Base-by-base conservation (phyloP, 805 yeast genomes). In the Metschnikowia colocasiae region DNA sequence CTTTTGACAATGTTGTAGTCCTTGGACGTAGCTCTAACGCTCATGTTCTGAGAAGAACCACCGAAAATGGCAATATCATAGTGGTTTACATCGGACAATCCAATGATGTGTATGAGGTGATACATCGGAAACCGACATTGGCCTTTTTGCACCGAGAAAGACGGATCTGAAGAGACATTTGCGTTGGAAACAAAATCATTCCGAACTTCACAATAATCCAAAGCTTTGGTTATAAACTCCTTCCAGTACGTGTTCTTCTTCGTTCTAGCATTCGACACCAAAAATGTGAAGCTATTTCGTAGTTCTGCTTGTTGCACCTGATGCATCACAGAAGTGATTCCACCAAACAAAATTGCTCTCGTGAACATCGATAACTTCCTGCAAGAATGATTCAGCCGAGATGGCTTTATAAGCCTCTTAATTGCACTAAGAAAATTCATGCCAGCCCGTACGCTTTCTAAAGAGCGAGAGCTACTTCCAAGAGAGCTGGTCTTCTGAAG, bases 31-130 rank as follows among this genome's bases (percentile, higher is more conserved):
- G 69, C 73, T 25, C 54, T 59, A 4, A 72, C 76, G 50, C 74
- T 69, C 31, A 68, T 62, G 57, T 90, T 77, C 67, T 85, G 80
- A 1, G 94, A 94, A 6, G 89, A 86, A 1, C 96, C 96, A 2
- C 91, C 83, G 62, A 73, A 83, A 4, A 86, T 82, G 45, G 85
- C 85, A 48, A 86, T 80, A 62, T 88, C 95, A 62, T 85, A 83
- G 52, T 86, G 88, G 47, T 86, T 82, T 25, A 85, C 76, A 43
- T 87, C 79, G 60, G 87, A 52, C 51, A 70, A 59, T 1, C 74
- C 76, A 38, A 82, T 78, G 13, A 86, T 79, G 59, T 85, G 91
- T 0, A 87, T 81, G 68, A 85, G 72, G 59, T 87, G 91, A 62
- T 81, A 85, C 45, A 82, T 78, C 0, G 88, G 83, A 49, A 80